Conservation (phyloP, 2,329 filamentous ascomycete species). For the Neoscytalidium dimidiatum region DNA sequence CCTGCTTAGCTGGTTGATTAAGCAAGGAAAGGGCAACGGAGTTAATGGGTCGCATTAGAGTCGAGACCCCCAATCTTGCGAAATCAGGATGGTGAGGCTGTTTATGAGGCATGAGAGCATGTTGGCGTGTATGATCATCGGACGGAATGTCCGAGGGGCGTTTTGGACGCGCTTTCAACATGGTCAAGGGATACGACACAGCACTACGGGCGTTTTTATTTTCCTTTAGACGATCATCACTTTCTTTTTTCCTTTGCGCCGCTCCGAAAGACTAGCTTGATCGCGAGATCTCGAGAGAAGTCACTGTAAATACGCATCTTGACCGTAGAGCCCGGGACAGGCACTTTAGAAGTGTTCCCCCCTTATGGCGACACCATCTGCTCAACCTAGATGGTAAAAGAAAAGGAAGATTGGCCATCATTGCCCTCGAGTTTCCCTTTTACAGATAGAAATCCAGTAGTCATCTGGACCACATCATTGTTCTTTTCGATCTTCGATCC, state of each 20-base stretch:
- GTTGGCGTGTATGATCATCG: neutral
- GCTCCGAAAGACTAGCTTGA: neutral
- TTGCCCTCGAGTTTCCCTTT: neutral
- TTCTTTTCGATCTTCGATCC: neutral
- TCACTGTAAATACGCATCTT: neutral
- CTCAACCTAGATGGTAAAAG: conserved; percentile 13
- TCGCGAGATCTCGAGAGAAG: neutral
- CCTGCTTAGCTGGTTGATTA: conserved; percentile 87
- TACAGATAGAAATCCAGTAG: neutral
- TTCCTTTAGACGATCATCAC: neutral
- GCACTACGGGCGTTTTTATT: neutral
- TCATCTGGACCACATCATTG: neutral
- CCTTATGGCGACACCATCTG: neutral
- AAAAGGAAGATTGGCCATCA: neutral
- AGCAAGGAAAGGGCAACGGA: conserved; percentile 47
- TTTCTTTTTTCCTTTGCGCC: neutral
- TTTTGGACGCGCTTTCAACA: conserved; percentile 16
- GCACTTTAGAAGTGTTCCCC: too few relatives aligned
- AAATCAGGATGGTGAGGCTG: neutral
- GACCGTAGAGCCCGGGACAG: too few relatives aligned
- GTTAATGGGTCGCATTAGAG: conserved; percentile 6
- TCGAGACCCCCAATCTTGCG: too few relatives aligned
- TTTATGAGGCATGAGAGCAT: neutral
- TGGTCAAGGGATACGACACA: neutral
- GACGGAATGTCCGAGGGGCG: neutral